These are phyloP conservation scores for Karstenula rhodostoma DNA, from an alignment of 2,329 filamentous ascomycete genomes.

Conservation along the genomic window DNA sequence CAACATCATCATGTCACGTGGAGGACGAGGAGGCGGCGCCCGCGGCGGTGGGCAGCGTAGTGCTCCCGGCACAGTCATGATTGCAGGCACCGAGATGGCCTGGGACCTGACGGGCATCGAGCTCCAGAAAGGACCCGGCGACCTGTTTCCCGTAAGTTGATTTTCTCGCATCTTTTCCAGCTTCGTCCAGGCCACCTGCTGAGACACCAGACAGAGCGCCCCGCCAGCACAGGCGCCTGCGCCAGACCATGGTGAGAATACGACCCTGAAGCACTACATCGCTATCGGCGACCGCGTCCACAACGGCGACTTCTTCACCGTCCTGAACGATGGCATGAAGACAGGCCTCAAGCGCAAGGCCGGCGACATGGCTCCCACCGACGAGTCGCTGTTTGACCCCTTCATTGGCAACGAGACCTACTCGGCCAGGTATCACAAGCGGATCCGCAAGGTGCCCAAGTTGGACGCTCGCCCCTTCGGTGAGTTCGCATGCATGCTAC, in stretches of 20 bases:
- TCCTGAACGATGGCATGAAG: slow-evolving; percentile 59
- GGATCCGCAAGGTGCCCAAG: slow-evolving; percentile 63
- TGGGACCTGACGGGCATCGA: slow-evolving; percentile 53
- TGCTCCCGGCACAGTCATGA: slow-evolving; percentile 46
- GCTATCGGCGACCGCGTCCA: slow-evolving; percentile 63
- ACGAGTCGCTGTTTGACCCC: slow-evolving; percentile 60
- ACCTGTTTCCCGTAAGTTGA: slow-evolving; percentile 51
- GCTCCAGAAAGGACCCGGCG: slow-evolving; percentile 50
- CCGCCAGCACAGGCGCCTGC: slow-evolving; percentile 49
- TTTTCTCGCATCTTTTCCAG: no score
- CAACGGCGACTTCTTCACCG: slow-evolving; percentile 67
- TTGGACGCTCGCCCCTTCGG: slow-evolving; percentile 63
- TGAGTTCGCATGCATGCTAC: slow-evolving; percentile 44
- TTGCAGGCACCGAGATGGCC: slow-evolving; percentile 53
- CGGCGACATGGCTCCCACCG: slow-evolving; percentile 49
- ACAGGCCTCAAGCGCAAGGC: slow-evolving; percentile 50
- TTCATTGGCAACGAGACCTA: slow-evolving; percentile 70
- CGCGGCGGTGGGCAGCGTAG: slow-evolving; percentile 41
- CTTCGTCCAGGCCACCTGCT: no score
- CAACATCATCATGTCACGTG: slow-evolving; percentile 29
- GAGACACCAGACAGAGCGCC: slow-evolving; percentile 36
- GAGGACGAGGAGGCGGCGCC: slow-evolving; percentile 44
- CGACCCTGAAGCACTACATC: slow-evolving; percentile 60
- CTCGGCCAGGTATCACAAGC: slow-evolving; percentile 65
- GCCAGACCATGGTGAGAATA: slow-evolving; percentile 55